Evolutionary conservation across 2,329 filamentous ascomycete genomes (phyloP).

Genomic region (Eutypella sp.): DNA sequence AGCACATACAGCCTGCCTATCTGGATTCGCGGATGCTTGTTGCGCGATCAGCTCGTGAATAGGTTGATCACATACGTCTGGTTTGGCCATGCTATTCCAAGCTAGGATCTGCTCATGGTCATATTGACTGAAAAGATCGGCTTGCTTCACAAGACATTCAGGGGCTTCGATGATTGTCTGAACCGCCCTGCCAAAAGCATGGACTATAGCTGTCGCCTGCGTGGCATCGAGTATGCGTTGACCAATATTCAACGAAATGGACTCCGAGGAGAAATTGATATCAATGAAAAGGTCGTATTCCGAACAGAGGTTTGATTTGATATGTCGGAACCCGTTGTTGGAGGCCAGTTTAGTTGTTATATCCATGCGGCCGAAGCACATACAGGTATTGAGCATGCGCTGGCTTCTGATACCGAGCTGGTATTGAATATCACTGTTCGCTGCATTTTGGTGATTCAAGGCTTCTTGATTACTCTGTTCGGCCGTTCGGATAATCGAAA

Average conservation of each 20-base stretch:
- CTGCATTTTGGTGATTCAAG: conserved; percentile 39
- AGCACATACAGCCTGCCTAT: conserved; percentile 28
- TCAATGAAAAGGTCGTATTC: conserved; percentile 44
- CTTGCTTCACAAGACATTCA: conserved; percentile 35
- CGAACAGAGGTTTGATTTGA: conserved; percentile 37
- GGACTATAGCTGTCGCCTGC: conserved; percentile 44
- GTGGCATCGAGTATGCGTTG: conserved; percentile 37
- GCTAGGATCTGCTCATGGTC: conserved; percentile 50
- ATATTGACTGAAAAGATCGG: conserved; percentile 50
- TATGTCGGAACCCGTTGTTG: conserved; percentile 30
- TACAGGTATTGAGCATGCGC: conserved; percentile 45
- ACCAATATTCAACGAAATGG: conserved; percentile 39
- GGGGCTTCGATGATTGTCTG: conserved; percentile 39
- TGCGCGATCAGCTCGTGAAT: conserved; percentile 41
- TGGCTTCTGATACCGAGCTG: conserved; percentile 36
- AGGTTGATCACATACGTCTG: conserved; percentile 35
- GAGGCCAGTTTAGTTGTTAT: conserved; percentile 15
- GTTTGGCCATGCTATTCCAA: conserved; percentile 43
- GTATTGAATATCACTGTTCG: conserved; percentile 42
- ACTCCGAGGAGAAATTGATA: conserved; percentile 35
- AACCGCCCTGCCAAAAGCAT: conserved; percentile 49
- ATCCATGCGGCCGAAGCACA: conserved; percentile 41
- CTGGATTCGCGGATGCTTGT: conserved; percentile 33
- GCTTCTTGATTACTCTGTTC: conserved; percentile 20
- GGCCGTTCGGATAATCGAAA: conserved; percentile 19